These are phyloP conservation scores for Boletus pseudopeckii DNA, from an alignment of 768 basidiomycete species.

Conservation along the genomic window DNA sequence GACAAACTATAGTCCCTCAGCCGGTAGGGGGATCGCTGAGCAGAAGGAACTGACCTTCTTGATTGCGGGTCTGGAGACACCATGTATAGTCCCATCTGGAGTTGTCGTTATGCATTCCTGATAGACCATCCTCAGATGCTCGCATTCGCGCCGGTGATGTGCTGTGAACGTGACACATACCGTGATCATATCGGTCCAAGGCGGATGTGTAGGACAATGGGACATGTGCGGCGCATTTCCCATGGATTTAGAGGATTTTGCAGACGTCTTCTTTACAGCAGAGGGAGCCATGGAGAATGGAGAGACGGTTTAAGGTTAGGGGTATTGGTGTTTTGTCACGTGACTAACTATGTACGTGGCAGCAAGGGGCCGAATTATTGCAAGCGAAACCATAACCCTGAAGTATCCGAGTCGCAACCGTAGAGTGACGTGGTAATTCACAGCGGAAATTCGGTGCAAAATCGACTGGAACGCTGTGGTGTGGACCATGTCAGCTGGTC, in stretches of 20 bases:
- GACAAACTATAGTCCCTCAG: conserved; percentile 39
- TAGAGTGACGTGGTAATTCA: too few species aligned
- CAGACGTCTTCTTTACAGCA: conserved; percentile 10
- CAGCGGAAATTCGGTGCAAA: not conserved
- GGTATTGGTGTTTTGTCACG: not conserved
- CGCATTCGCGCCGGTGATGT: not conserved
- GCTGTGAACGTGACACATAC: conserved; percentile 20
- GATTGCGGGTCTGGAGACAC: conserved; percentile 73
- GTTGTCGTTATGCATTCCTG: conserved; percentile 72
- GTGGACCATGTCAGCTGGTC: not conserved
- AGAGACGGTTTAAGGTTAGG: conserved; percentile 3
- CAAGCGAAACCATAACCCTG: not conserved
- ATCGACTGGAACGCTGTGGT: not conserved
- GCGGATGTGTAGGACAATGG: conserved; percentile 50
- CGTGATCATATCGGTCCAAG: conserved; percentile 44
- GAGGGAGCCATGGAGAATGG: conserved; percentile 16
- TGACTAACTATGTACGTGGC: too few species aligned
- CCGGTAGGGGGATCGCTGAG: not conserved
- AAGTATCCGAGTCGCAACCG: too few species aligned
- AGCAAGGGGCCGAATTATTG: too few species aligned
- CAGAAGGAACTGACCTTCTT: conserved; percentile 59
- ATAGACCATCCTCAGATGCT: not conserved
- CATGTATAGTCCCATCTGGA: conserved; percentile 62
- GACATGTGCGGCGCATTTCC: conserved; percentile 24
- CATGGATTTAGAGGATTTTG: not conserved